Evolutionary conservation across 306 rosid genomes (phyloP), one percentile per base, ranked within the genome.

Genomic region (Citrullus amarus): DNA sequence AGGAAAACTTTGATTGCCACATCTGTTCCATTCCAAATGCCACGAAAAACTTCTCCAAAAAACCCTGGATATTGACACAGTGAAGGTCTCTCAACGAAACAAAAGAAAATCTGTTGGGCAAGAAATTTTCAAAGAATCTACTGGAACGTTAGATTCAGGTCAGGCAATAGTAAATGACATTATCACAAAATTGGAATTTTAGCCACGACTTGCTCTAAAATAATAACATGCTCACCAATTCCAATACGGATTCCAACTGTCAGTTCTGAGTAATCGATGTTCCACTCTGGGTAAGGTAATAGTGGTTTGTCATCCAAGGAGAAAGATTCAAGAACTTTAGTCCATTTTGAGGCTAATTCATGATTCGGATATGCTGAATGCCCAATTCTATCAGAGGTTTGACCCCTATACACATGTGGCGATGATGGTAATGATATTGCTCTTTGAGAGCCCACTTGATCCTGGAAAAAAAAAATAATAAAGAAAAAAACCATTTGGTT

Each of bases 41-140:
- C 97, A 56, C 93, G 97, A 82, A 96, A 96, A 78, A 96, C 99
- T 84, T 96, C 99, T 79, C 99, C 99, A 80, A 96, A 96, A 88
- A 92, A 96, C 25, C 99, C 99, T 96, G 76, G 61, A 80, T 73
- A 83, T 66, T n/a, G 62, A 80, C 28, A 83, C 55, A 81, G 51
- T 50, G 76, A 77, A 41, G 65, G 17, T 13, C 46, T 30, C 39
- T 44, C 22, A 38, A 39, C 32, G 0, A 65, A 28, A 50, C 10
- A 8, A 74, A 34, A 53, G n/a, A 7, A 18, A 34, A 51, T 30
- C 44, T 14, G 30, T 14, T 3, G 9, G 9, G 30, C 36, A 17
- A n/a, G 55, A 71, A 43, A 14, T 28, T 32, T 30, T 6, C 43
- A 8, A 30, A 51, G 18, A 73, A 53, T 5, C 30, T 51, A 71